Base-by-base conservation (phyloP, 2,329 filamentous ascomycete species). In the Pseudohalonectria lignicola region DNA sequence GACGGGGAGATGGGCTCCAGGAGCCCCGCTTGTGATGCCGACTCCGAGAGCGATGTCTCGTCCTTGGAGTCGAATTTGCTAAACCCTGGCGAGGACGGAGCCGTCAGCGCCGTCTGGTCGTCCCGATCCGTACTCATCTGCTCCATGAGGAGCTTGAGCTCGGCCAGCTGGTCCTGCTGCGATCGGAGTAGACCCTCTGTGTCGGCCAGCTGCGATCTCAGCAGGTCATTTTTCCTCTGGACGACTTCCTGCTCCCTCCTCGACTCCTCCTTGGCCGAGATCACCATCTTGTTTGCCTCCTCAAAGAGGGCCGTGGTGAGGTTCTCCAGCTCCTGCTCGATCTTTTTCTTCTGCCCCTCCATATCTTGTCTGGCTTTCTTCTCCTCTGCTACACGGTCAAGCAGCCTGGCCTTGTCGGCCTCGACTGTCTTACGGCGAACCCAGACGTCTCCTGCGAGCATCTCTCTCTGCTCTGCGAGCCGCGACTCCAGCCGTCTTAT, bases 241-340 rank as follows among this genome's bases (percentile, higher is more conserved):
- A 88, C 66, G 4, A 74, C 71, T 47, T 95, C 87, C 28, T 86
- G 82, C 49, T 95, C 86, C 45, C 76, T 79, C 43, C 87, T 79
- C 8, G 92, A 87, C 44, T 94, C 86, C 56, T 88, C 86, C 53
- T 94, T 86, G 28, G 90, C 90, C 13, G 77, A 79, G 30, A 90
- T 85, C 37, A 98, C 92, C 90, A 98, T 96, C 69, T 83, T 88
- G 63, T 98, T 96, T 36, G 92, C 92, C 66, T 98, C 90, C 55
- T 96, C 87, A 45, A 98, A 98, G n/a, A 98, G 71, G 20, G 86
- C 87, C 2, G 86, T 79, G 0, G 92, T 96, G 45, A 98, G 61
- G 37, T 78, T 85, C 61, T 96, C 92, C 33, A 98, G 65, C 59
- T 98, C 92, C 48, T 83, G 79, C 57, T 98, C 92, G 21, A 95